phyloP scores from a whole-genome alignment of 139 green algal species.

The Coccomyxa sp. region DNA sequence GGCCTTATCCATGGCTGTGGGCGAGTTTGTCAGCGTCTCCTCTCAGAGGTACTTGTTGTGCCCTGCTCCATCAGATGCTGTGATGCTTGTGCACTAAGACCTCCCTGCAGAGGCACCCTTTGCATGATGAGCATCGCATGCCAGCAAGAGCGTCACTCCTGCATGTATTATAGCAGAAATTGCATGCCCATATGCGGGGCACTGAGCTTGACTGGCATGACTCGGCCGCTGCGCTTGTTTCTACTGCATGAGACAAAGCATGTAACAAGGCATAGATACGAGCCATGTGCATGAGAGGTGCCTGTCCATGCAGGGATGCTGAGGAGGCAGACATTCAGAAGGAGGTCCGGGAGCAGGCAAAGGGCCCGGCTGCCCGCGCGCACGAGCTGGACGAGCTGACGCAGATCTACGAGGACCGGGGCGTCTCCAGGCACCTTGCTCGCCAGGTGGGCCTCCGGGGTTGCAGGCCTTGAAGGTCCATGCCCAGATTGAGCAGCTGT shows the following conservation, averaged over 20 bases:
- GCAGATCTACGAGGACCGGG: constrained; percentile 61
- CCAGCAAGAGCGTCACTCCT: too few relatives aligned
- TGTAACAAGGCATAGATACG: too few relatives aligned
- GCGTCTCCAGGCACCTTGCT: constrained; percentile 56
- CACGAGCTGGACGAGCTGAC: constrained; percentile 73
- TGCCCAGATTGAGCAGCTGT: background rate
- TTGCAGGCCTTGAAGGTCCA: background rate
- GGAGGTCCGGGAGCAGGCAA: constrained; percentile 60
- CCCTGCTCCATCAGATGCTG: background rate
- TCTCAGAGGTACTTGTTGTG: constrained; percentile 26
- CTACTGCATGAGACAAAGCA: too few relatives aligned
- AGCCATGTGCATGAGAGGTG: background rate
- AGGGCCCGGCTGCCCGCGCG: constrained; percentile 47
- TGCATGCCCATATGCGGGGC: too few relatives aligned
- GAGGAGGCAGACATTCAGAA: constrained; percentile 43
- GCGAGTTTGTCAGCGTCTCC: constrained; percentile 65
- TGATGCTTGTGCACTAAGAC: background rate
- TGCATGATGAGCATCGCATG: too few relatives aligned
- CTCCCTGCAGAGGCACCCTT: too few relatives aligned
- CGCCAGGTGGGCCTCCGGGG: constrained; percentile 44
- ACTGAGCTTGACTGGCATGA: too few relatives aligned
- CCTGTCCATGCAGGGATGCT: constrained; percentile 3
- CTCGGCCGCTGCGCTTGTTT: too few relatives aligned
- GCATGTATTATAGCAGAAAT: too few relatives aligned
- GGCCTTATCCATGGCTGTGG: constrained; percentile 48